Evolutionary conservation across 176 grass and related monocot species (phyloP).

Genomic region (Ensete glaucum): DNA sequence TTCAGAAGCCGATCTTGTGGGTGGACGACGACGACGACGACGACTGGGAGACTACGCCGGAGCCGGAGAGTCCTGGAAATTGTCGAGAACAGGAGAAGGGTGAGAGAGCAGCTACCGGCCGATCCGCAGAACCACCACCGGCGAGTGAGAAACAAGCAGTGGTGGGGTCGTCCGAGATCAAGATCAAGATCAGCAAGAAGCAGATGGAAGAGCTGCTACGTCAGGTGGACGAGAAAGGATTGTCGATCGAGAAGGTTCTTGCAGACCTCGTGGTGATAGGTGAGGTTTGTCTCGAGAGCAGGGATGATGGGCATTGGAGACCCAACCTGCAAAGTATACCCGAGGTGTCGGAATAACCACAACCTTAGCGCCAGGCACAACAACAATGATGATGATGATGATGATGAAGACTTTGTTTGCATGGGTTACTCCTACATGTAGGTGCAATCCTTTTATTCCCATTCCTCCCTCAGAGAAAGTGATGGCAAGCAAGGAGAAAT

Average conservation of each 20-base stretch:
- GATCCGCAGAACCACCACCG: not conserved
- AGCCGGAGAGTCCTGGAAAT: not conserved
- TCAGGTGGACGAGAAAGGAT: not conserved
- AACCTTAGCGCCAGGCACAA: too few relatives aligned
- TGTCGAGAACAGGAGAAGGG: not conserved
- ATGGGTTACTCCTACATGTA: too few relatives aligned
- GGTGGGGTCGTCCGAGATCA: not conserved
- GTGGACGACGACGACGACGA: slow-evolving; percentile 12
- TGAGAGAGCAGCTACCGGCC: not conserved
- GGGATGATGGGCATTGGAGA: not conserved
- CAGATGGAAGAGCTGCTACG: not conserved
- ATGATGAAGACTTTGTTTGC: too few relatives aligned
- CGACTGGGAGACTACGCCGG: not conserved
- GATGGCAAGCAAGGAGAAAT: too few relatives aligned
- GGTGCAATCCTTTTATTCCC: too few relatives aligned
- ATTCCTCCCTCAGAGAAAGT: too few relatives aligned
- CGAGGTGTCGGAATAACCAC: not conserved
- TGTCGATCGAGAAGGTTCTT: slow-evolving; percentile 1
- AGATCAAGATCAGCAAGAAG: not conserved
- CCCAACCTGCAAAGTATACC: slow-evolving; percentile 10
- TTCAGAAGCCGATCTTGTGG: not conserved
- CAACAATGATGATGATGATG: too few relatives aligned
- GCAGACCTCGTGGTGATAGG: not conserved
- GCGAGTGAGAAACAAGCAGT: not conserved
- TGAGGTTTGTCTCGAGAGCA: not conserved